Evolutionary conservation across 2,329 filamentous ascomycete species (phyloP).

Genomic region (Phoma herbarum): DNA sequence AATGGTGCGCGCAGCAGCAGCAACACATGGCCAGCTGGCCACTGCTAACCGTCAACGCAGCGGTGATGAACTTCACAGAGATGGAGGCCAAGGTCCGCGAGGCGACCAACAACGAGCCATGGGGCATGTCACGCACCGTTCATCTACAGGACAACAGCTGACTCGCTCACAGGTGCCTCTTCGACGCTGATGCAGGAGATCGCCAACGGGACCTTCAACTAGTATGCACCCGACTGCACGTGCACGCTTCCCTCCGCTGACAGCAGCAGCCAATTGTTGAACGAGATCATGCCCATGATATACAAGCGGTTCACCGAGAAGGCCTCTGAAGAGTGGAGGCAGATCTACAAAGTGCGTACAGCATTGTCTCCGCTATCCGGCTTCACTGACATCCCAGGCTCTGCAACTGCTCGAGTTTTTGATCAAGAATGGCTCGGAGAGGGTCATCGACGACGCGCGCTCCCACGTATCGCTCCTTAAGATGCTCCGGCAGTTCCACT

Average conservation of each 20-base stretch:
- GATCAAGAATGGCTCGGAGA: conserved; percentile 96
- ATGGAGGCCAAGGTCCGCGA: conserved; percentile 78
- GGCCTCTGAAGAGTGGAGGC: conserved; percentile 96
- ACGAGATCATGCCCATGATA: conserved; percentile 99
- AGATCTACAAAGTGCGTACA: conserved; percentile 87
- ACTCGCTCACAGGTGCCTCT: conserved; percentile 66
- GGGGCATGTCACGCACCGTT: conserved; percentile 66
- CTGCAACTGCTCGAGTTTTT: conserved; percentile 96
- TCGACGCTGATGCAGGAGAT: conserved; percentile 96
- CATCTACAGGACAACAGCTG: conserved; percentile 13
- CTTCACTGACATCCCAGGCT: conserved; percentile 55
- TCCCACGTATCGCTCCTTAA: conserved; percentile 94
- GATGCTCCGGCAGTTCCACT: conserved; percentile 99
- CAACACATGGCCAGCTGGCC: conserved; percentile 26
- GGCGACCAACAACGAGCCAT: conserved; percentile 98
- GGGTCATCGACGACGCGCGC: conserved; percentile 95
- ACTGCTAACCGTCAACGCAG: conserved; percentile 59
- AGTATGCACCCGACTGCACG: conserved; percentile 67
- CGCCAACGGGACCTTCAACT: conserved; percentile 96
- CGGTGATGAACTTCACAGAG: conserved; percentile 97
- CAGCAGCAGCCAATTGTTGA: conserved; percentile 80
- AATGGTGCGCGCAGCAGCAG: conserved; percentile 73
- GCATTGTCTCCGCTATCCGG: not conserved
- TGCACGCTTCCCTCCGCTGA: conserved; percentile 26
- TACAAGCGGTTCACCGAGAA: conserved; percentile 99